phyloP scores from a whole-genome alignment of 106 monocot species.

The Allium sativum region DNA sequence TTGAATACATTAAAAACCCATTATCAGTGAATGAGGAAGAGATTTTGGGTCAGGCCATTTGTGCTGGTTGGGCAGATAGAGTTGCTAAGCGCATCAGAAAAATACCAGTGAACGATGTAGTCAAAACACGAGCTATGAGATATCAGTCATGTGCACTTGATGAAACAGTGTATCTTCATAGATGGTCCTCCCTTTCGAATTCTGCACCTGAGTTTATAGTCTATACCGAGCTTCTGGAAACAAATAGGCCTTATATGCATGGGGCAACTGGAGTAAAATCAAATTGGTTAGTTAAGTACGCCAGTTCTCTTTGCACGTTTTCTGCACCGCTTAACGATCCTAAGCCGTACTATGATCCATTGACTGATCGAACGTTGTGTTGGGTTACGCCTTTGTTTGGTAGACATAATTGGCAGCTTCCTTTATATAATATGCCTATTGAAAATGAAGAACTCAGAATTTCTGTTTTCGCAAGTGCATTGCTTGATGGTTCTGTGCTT shows the following conservation, averaged over 20 bases:
- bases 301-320: slow-evolving; percentile 61
- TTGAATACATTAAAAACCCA: slow-evolving; percentile 28
- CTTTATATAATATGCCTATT: slow-evolving; percentile 52
- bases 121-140: slow-evolving; percentile 29
- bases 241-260: slow-evolving; percentile 84
- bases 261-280: slow-evolving; percentile 72
- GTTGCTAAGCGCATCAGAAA: slow-evolving; percentile 56
- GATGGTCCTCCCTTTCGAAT: slow-evolving; percentile 62
- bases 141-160: slow-evolving; percentile 63
- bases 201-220: slow-evolving; percentile 74
- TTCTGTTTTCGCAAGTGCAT: slow-evolving; percentile 65
- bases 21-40: slow-evolving; percentile 72
- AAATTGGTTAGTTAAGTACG: slow-evolving; percentile 79
- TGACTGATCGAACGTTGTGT: slow-evolving; percentile 45
- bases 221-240: slow-evolving; percentile 62
- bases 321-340: slow-evolving; percentile 70
- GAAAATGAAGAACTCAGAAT: slow-evolving; percentile 34
- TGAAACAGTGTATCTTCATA: slow-evolving; percentile 68
- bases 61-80: slow-evolving; percentile 93
- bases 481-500: slow-evolving; percentile 73
- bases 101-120: slow-evolving; percentile 26
- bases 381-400: slow-evolving; percentile 89
- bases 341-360: slow-evolving; percentile 73
- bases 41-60: slow-evolving; percentile 68
- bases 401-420: slow-evolving; percentile 80